Evolutionary conservation across 441 rosid species (phyloP).

Genomic region (Populus hybrid): DNA sequence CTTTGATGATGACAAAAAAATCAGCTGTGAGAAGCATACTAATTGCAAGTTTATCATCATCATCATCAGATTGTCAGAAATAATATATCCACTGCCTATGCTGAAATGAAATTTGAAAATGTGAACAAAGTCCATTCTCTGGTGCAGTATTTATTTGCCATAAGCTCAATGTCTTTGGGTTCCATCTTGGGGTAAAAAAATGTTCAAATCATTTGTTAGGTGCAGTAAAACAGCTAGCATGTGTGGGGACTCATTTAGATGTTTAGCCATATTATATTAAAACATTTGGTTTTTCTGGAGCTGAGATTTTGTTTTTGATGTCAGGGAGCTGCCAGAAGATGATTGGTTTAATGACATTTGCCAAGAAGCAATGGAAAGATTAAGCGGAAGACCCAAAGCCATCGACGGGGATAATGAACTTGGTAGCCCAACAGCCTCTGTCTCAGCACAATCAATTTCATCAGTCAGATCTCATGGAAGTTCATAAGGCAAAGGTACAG

Average conservation of each 20-base stretch:
- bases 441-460: conserved; percentile 95
- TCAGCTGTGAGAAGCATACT: too few species aligned
- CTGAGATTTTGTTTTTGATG: conserved; percentile 18
- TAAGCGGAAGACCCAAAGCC: conserved; percentile 79
- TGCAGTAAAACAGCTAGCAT: background rate
- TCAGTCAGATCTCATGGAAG: conserved; percentile 91
- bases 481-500: conserved; percentile 29
- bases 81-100: too few species aligned
- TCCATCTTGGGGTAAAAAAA: too few species aligned
- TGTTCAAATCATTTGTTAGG: background rate
- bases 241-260: background rate
- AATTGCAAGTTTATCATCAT: too few species aligned
- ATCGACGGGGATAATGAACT: conserved; percentile 69
- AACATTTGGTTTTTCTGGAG: background rate
- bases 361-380: conserved; percentile 73
- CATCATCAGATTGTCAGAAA: too few species aligned
- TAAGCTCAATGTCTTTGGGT: too few species aligned
- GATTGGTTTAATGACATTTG: conserved; percentile 90
- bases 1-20: too few species aligned
- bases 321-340: conserved; percentile 85
- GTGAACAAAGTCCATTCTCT: too few species aligned
- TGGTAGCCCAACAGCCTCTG: conserved; percentile 93
- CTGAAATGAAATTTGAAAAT: too few species aligned
- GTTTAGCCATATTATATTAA: background rate
- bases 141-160: too few species aligned